phyloP scores from a whole-genome alignment of 257 asterid genomes.

The Solanum verrucosum region DNA sequence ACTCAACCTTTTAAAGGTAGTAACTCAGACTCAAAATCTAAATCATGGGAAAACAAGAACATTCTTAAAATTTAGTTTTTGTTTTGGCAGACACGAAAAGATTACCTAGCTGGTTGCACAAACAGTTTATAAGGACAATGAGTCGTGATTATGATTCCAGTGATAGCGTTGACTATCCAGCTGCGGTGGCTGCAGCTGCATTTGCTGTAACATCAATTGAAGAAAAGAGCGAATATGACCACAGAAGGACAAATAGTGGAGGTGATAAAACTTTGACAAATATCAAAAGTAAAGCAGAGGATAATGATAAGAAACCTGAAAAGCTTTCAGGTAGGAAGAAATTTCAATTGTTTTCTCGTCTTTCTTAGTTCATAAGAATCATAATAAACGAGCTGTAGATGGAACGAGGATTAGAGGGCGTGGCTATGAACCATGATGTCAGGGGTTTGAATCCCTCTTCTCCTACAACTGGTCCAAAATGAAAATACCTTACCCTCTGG shows the following conservation, averaged over 20 bases:
- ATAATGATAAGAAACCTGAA: conserved; percentile 9
- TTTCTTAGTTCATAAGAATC: background rate
- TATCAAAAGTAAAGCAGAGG: conserved; percentile 31
- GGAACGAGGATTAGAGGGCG: background rate
- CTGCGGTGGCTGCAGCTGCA: conserved; percentile 90
- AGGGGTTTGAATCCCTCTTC: background rate
- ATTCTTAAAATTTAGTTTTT: background rate
- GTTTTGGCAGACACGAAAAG: conserved; percentile 43
- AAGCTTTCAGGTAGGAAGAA: conserved; percentile 37
- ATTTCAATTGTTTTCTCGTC: background rate
- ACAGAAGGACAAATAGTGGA: conserved; percentile 8
- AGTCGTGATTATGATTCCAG: conserved; percentile 35
- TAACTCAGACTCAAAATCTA: background rate
- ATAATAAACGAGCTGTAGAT: background rate
- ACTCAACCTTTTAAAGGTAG: conserved; percentile 39
- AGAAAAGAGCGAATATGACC: conserved; percentile 24
- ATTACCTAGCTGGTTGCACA: conserved; percentile 49
- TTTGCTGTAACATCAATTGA: conserved; percentile 64
- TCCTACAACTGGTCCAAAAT: background rate
- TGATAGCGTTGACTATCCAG: conserved; percentile 34
- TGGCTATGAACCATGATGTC: background rate
- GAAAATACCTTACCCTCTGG: background rate
- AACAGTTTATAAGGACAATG: conserved; percentile 57
- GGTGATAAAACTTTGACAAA: conserved; percentile 21
- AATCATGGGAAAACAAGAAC: background rate